Conservation (phyloP, 768 basidiomycete species). For the Boletus tomentosulus region DNA sequence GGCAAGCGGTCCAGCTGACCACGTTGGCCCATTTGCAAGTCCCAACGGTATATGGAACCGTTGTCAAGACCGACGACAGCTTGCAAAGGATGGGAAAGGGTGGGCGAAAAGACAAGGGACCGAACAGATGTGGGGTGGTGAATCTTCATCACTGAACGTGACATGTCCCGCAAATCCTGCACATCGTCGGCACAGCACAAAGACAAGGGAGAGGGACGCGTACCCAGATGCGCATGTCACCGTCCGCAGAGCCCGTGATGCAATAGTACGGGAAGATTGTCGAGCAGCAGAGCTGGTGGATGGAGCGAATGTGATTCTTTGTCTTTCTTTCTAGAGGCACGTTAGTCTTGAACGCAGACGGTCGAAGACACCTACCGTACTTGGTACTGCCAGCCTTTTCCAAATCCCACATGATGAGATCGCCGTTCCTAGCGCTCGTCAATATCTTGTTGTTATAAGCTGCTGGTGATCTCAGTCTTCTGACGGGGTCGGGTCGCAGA, state of each 20-base stretch:
- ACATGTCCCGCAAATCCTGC: constrained; percentile 71
- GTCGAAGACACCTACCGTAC: constrained; percentile 49
- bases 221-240: constrained; percentile 79
- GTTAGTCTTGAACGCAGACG: constrained; percentile 11
- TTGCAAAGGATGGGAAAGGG: constrained; percentile 59
- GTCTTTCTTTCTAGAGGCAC: constrained; percentile 55
- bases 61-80: constrained; percentile 67
- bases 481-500: not conserved
- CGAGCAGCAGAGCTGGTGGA: constrained; percentile 66
- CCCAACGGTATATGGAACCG: constrained; percentile 74
- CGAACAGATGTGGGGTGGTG: constrained; percentile 68
- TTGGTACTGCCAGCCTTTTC: constrained; percentile 63
- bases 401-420: constrained; percentile 81
- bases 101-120: constrained; percentile 67
- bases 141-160: constrained; percentile 65
- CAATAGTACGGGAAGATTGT: constrained; percentile 66
- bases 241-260: constrained; percentile 77
- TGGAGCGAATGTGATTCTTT: constrained; percentile 68
- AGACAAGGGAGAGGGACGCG: constrained; percentile 12
- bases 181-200: constrained; percentile 1
- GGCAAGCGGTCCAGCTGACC: constrained; percentile 68
- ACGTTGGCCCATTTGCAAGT: constrained; percentile 71
- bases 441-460: constrained; percentile 72
- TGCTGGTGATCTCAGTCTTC: constrained; percentile 26
- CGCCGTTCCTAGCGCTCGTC: constrained; percentile 77